These are phyloP conservation scores for Galium porrigens DNA, from an alignment of 305 asterid species.

Conservation along the genomic window DNA sequence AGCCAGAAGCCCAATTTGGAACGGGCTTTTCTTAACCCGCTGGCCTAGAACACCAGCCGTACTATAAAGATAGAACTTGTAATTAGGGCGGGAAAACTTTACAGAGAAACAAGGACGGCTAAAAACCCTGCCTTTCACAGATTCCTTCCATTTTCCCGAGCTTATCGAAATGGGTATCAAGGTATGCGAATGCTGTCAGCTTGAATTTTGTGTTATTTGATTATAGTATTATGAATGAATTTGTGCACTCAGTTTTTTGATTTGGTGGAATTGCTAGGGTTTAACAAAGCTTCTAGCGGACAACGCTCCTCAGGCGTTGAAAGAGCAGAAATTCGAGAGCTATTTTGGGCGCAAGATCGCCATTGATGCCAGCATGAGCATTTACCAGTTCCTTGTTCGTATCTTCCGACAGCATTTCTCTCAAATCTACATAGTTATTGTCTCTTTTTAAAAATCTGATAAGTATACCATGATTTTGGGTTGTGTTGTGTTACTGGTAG, in stretches of 20 bases:
- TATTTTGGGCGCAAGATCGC: conserved; percentile 91
- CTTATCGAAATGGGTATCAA: conserved; percentile 28
- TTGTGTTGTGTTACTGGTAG: conserved; percentile 23
- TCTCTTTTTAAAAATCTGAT: neutral
- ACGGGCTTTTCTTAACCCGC: neutral
- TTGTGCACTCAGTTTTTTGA: neutral
- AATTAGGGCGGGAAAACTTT: conserved; percentile 22
- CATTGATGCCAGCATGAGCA: conserved; percentile 97
- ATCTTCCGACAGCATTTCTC: neutral
- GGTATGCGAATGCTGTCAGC: conserved; percentile 15
- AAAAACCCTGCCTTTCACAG: conserved; percentile 14
- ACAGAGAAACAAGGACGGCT: neutral
- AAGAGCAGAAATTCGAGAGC: conserved; percentile 87
- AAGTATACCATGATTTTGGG: neutral
- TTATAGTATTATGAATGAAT: neutral
- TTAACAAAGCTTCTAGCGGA: conserved; percentile 86
- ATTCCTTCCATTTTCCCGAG: neutral
- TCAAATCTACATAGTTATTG: neutral
- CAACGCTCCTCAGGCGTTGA: conserved; percentile 81
- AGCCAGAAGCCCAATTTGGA: neutral
- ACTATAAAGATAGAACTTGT: neutral
- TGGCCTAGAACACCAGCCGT: neutral
- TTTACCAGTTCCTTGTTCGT: conserved; percentile 78
- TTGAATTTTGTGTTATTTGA: neutral
- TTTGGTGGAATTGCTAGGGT: conserved; percentile 38